Conservation (phyloP, 148 eudicot genomes). For the Dysphania ambrosioides region DNA sequence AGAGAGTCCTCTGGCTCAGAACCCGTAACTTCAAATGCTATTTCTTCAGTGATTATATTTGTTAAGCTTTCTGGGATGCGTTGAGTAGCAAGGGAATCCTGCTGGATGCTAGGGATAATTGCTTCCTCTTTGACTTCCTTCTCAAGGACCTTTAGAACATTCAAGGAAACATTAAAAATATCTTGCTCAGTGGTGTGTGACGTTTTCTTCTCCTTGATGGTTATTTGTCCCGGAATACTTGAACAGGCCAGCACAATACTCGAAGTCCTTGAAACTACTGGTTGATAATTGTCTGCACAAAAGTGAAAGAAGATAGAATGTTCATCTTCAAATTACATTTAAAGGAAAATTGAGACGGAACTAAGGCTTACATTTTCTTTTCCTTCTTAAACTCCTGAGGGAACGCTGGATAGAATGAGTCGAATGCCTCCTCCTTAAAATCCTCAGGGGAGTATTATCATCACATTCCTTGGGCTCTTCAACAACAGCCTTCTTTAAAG, state of each 20-base stretch:
- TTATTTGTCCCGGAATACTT: neutral
- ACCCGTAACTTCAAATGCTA: conserved; percentile 8
- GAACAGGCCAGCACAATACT: neutral
- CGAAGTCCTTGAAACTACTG: neutral
- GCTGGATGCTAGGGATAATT: conserved; percentile 2
- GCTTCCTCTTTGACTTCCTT: conserved; percentile 16
- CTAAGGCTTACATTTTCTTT: neutral
- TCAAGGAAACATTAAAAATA: conserved; percentile 10
- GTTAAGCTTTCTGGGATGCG: conserved; percentile 16
- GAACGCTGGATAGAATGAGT: conserved; percentile 10
- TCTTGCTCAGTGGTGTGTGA: neutral
- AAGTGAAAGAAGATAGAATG: neutral
- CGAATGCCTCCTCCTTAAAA: conserved; percentile 17
- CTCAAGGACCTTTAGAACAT: conserved; percentile 16
- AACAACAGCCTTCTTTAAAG: conserved; percentile 4
- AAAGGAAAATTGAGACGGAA: neutral
- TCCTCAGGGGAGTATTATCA: conserved; percentile 22
- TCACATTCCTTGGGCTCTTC: conserved; percentile 21
- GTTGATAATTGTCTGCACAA: conserved; percentile 1
- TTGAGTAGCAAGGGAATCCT: conserved; percentile 10
- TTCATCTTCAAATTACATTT: neutral
- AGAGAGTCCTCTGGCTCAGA: conserved; percentile 24
- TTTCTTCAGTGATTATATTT: conserved; percentile 14
- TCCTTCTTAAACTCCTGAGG: neutral
- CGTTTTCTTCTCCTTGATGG: conserved; percentile 7